Evolutionary conservation across 1,284 basidiomycete genomes (phyloP).

Genomic region (Vanrija pseudolonga): DNA sequence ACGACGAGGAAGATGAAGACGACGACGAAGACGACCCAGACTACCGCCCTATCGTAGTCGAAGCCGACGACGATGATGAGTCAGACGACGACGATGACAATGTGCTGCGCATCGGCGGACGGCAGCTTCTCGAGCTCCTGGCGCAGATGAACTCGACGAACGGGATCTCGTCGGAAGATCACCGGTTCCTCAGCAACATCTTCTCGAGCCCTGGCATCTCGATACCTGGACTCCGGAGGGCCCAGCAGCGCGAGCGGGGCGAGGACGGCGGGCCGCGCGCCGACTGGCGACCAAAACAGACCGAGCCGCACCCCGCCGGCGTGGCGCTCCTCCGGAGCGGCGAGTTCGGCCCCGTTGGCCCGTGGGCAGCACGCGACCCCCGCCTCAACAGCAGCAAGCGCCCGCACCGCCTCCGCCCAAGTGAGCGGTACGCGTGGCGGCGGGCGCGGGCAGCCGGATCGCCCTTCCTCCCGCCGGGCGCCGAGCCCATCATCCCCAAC

Average conservation of each 20-base stretch:
- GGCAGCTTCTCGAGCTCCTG: constrained; percentile 19
- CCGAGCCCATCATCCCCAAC: constrained; percentile 74
- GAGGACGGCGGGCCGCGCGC: too few relatives aligned
- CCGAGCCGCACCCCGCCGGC: constrained; percentile 67
- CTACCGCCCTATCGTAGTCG: constrained; percentile 24
- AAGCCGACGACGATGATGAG: constrained; percentile 29
- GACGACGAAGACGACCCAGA: constrained; percentile 18
- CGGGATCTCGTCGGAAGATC: constrained; percentile 3
- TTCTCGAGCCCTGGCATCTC: too few relatives aligned
- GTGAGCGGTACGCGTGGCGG: constrained; percentile 4
- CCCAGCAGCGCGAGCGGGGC: too few relatives aligned
- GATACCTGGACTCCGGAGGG: too few relatives aligned
- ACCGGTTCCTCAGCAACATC: constrained; percentile 25
- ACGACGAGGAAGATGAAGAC: constrained; percentile 17
- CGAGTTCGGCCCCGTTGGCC: constrained; percentile 72
- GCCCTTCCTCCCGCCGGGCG: background rate
- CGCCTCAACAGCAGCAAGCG: background rate
- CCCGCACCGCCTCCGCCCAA: constrained; percentile 1
- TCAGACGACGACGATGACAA: constrained; percentile 20
- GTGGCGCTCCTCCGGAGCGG: constrained; percentile 69
- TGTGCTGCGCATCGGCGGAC: background rate
- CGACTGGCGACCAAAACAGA: constrained; percentile 39
- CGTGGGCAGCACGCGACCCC: constrained; percentile 23
- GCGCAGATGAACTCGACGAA: constrained; percentile 18
- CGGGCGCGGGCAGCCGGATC: background rate